Conservation (phyloP, 2,329 filamentous ascomycete genomes). For the Penicillium thymicola region DNA sequence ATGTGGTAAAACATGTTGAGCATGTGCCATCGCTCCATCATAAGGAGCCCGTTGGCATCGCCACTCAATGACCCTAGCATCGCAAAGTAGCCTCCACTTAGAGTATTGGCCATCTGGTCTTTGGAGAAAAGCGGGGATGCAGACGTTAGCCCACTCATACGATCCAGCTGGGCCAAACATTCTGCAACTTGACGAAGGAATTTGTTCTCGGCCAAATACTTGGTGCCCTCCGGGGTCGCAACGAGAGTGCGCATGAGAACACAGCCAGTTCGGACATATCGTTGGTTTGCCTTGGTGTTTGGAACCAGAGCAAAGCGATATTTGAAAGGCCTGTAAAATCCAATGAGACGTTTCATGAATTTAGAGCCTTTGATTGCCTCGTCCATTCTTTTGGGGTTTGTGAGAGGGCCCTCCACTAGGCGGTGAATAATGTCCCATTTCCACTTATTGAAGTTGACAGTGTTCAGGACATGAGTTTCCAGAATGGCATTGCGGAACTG, state of each 20-base stretch:
- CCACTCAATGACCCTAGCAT: constrained; percentile 85
- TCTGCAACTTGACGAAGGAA: constrained; percentile 90
- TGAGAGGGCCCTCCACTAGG: constrained; percentile 87
- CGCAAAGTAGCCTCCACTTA: constrained; percentile 90
- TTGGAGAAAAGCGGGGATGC: constrained; percentile 84
- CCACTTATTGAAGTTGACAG: constrained; percentile 92
- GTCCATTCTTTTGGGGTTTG: constrained; percentile 85
- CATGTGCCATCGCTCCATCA: constrained; percentile 95
- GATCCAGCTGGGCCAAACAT: constrained; percentile 91
- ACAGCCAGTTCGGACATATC: constrained; percentile 87
- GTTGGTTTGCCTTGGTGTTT: constrained; percentile 88
- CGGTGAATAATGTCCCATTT: constrained; percentile 92
- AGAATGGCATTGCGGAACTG: constrained; percentile 60
- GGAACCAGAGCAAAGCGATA: constrained; percentile 87
- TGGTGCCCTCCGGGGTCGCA: constrained; percentile 78
- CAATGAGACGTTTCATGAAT: constrained; percentile 90
- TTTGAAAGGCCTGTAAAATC: constrained; percentile 96
- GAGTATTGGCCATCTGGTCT: constrained; percentile 77
- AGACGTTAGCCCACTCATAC: constrained; percentile 65
- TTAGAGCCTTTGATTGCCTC: constrained; percentile 94
- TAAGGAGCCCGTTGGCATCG: constrained; percentile 75
- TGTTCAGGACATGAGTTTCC: constrained; percentile 80
- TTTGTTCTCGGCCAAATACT: constrained; percentile 87
- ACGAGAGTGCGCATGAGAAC: constrained; percentile 81
- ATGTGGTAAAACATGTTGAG: constrained; percentile 99